A percentile compares a stretch with the other conserved stretches of the same genome.
Conservation (phyloP, 495 filamentous ascomycete genomes). For the Aspergillus incahuasiensis region DNA sequence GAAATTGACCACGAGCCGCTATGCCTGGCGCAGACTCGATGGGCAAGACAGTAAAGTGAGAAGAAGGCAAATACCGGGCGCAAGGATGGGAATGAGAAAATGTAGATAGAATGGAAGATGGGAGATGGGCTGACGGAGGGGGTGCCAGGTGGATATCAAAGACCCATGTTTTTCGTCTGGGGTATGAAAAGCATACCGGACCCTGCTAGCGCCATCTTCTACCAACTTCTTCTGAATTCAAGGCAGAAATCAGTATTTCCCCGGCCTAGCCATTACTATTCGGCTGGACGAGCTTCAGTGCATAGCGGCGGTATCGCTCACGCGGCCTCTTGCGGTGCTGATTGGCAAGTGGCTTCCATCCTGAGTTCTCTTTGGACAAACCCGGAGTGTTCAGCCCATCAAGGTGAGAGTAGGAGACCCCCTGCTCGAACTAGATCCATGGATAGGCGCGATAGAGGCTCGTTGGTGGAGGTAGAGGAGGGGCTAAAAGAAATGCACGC, state of each 20-base stretch:
- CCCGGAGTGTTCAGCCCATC: not conserved
- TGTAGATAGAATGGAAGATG: conserved; percentile 8
- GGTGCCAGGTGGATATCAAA: conserved; percentile 2
- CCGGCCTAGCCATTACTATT: too few species aligned
- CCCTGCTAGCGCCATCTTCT: not conserved
- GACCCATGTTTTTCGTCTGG: conserved; percentile 29
- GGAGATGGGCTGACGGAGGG: conserved; percentile 18
- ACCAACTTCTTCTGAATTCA: not conserved
- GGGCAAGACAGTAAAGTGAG: not conserved
- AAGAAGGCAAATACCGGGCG: not conserved
- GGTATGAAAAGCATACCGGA: conserved; percentile 24
- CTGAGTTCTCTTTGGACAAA: not conserved
- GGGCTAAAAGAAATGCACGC: conserved; percentile 24
- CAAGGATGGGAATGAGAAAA: conserved; percentile 1
- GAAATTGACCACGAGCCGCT: not conserved
- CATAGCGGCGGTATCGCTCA: not conserved
- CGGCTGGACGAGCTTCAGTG: conserved; percentile 1
- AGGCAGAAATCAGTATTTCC: not conserved
- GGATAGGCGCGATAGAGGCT: conserved; percentile 7
- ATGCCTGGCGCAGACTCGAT: conserved; percentile 1
- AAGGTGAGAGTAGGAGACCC: not conserved
- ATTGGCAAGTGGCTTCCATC: not conserved
- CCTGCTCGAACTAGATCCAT: conserved; percentile 2
- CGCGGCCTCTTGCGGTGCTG: not conserved
- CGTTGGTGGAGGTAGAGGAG: conserved; percentile 1